Conservation (phyloP, 495 filamentous ascomycete species). For the Daldinia grandis region DNA sequence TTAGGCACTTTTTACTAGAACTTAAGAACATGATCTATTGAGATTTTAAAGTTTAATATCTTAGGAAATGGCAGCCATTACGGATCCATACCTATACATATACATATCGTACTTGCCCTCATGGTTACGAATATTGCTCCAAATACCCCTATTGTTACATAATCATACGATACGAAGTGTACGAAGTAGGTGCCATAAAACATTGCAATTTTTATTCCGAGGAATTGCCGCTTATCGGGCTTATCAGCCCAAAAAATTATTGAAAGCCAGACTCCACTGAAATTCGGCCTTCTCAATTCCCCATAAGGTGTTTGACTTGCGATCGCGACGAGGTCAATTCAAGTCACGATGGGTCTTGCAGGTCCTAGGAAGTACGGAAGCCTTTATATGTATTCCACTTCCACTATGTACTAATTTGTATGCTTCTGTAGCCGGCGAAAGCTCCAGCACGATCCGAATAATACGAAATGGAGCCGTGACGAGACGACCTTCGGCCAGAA, state of each 20-base stretch:
- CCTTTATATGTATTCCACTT: background rate
- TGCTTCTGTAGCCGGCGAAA: slow-evolving; percentile 71
- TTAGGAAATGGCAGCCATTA: background rate
- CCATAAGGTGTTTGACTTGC: slow-evolving; percentile 3
- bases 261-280: slow-evolving; percentile 21
- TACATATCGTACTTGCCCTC: background rate
- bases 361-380: slow-evolving; percentile 71
- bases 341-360: slow-evolving; percentile 73
- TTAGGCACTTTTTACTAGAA: background rate
- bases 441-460: slow-evolving; percentile 89
- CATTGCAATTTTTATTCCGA: background rate
- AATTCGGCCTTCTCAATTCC: slow-evolving; percentile 11
- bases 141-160: background rate
- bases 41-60: background rate
- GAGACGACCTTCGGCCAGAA: slow-evolving; percentile 84
- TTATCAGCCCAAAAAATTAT: slow-evolving; percentile 30
- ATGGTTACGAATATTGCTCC: background rate
- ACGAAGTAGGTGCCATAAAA: background rate
- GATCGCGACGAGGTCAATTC: slow-evolving; percentile 5
- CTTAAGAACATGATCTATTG: background rate
- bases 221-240: slow-evolving; percentile 8
- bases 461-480: slow-evolving; percentile 86
- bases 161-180: too few species aligned
- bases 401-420: slow-evolving; percentile 28
- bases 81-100: too few species aligned